Conservation (phyloP, 768 basidiomycete species). For the Mycena filopes region DNA sequence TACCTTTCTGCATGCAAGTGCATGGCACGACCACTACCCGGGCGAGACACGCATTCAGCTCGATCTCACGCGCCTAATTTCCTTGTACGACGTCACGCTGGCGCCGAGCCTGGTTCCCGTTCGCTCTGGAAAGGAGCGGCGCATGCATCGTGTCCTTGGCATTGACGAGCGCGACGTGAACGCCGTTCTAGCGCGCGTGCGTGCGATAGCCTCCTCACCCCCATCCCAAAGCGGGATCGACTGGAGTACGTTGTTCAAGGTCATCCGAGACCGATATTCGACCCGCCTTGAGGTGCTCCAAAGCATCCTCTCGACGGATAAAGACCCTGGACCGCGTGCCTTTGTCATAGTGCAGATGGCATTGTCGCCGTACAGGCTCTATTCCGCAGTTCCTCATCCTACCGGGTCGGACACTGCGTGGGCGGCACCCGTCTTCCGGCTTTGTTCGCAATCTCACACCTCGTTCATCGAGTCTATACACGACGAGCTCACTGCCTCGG, state of each 20-base stretch:
- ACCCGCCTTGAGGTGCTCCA: slow-evolving; percentile 52
- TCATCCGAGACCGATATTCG: slow-evolving; percentile 52
- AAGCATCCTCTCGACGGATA: slow-evolving; percentile 43
- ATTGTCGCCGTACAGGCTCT: slow-evolving; percentile 45
- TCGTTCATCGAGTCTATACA: slow-evolving; percentile 31
- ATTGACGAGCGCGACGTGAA: slow-evolving; percentile 43
- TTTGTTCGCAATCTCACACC: slow-evolving; percentile 46
- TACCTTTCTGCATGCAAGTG: slow-evolving; percentile 45
- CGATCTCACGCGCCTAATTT: slow-evolving; percentile 53
- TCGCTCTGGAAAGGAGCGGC: slow-evolving; percentile 44
- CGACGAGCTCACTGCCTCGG: slow-evolving; percentile 40
- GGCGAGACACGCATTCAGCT: slow-evolving; percentile 56
- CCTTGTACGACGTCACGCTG: slow-evolving; percentile 53
- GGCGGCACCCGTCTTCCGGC: slow-evolving; percentile 46
- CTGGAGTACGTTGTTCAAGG: slow-evolving; percentile 50
- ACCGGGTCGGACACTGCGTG: slow-evolving; percentile 34
- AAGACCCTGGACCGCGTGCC: slow-evolving; percentile 32
- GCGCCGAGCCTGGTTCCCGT: slow-evolving; percentile 48
- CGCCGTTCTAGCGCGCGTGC: slow-evolving; percentile 40
- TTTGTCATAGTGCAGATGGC: slow-evolving; percentile 42
- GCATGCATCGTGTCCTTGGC: slow-evolving; percentile 47
- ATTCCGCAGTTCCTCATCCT: slow-evolving; percentile 31
- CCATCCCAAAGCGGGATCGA: slow-evolving; percentile 47
- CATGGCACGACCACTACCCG: slow-evolving; percentile 54
- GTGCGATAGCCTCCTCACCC: slow-evolving; percentile 20